Base-by-base conservation (phyloP, 148 eudicot genomes). In the Euryodendron excelsum region DNA sequence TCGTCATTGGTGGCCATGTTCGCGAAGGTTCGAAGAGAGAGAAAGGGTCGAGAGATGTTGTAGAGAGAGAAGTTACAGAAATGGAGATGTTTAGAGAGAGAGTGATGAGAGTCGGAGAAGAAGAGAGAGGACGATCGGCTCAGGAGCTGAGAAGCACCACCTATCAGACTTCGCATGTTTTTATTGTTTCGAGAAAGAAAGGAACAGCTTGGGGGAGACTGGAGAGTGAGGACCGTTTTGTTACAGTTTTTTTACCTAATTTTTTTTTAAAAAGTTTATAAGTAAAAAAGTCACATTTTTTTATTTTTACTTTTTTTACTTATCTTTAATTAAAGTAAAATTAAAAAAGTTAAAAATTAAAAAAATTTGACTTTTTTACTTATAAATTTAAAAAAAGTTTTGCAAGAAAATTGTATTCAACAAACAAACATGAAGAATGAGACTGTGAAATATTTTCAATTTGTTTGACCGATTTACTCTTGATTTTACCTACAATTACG, bases 1-100 rank as follows among this genome's bases (percentile, higher is more conserved):
- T 91, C 94, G 25, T 89, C 92, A 74, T 78, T 45, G 85, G 87
- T 52, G 56, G 97, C 83, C 97, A 92, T 92, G 52, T 74, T 39
- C 64, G 89, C 72, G 78, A 86, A 87, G 72, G 74, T 78, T 81
- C 89, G 85, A 17, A 39, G 80, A 63, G 86, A 79, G 74, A 78
- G 81, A 28, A 75, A 65, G 1, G 65, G 23, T 23, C 31, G 60
- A 65, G 73, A 25, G 61, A 34, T 17, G 17, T 28, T 79, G 34
- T 18, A 27, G 82, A 79, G 82, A 52, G 84, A 41, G 77, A 73
- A 45, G 37, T 36, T 69, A 63, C 73, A 65, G 77, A 52, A 50
- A 74, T 44, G 73, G 31, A 72, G 73, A 63, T 3, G 77, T 52
- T 47, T 45, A 17, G 50, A 76, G 74, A 56, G 80, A 48, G 52